These are phyloP conservation scores for Solanum okadae DNA, from an alignment of 257 asterid genomes.

Conservation along the genomic window DNA sequence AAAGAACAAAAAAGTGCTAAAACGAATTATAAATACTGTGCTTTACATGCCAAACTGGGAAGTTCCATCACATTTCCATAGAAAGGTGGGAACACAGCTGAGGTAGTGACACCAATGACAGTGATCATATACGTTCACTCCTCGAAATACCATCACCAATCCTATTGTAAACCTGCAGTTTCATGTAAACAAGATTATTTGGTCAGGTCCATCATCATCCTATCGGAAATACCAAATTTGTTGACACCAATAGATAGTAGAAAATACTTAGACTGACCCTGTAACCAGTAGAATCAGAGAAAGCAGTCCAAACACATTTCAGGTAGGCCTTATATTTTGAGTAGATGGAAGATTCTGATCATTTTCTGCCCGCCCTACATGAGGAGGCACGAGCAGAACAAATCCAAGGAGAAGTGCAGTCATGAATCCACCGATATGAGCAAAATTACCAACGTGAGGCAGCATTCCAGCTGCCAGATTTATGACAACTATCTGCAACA, in stretches of 20 bases:
- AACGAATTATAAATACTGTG: no score
- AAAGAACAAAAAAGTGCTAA: no score
- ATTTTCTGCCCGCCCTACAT: conserved; percentile 68
- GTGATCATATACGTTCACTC: conserved; percentile 48
- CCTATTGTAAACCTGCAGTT: conserved; percentile 55
- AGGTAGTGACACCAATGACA: conserved; percentile 78
- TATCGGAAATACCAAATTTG: no score
- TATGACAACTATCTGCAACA: conserved; percentile 49
- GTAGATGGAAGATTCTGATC: conserved; percentile 26
- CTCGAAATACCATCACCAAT: conserved; percentile 61
- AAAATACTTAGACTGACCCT: conserved; percentile 33
- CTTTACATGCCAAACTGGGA: no score
- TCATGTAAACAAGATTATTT: background rate
- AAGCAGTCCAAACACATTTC: conserved; percentile 42
- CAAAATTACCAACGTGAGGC: conserved; percentile 78
- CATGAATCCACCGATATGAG: conserved; percentile 90
- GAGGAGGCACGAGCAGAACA: conserved; percentile 65
- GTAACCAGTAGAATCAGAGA: conserved; percentile 46
- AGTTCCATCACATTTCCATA: no score
- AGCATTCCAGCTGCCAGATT: conserved; percentile 73
- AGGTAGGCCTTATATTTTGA: conserved; percentile 64
- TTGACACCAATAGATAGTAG: no score
- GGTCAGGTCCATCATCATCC: background rate
- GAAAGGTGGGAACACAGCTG: conserved; percentile 65
- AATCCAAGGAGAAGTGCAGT: conserved; percentile 77